phyloP scores from a whole-genome alignment of 2,329 filamentous ascomycete genomes.

The Botrytis fabae region DNA sequence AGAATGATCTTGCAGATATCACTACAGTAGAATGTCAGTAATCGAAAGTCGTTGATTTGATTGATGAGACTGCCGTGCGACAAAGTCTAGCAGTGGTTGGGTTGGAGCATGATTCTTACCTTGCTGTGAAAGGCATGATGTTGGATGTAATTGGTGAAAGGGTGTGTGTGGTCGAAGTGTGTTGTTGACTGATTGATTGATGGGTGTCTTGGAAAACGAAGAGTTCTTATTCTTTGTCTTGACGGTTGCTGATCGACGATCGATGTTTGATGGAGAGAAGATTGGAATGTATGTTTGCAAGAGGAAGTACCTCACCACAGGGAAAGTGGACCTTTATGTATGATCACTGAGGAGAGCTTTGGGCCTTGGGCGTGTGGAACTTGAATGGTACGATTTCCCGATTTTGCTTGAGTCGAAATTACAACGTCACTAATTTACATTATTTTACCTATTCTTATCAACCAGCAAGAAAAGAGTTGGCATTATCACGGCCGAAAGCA shows the following conservation, averaged over 20 bases:
- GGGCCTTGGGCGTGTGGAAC: neutral
- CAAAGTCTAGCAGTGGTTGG: neutral
- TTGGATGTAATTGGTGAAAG: constrained; percentile 17
- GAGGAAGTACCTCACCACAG: neutral
- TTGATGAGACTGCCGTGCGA: neutral
- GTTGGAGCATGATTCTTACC: constrained; percentile 43
- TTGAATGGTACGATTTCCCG: constrained; percentile 11
- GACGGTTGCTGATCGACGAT: neutral
- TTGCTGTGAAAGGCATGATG: constrained; percentile 59
- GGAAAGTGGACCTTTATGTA: constrained; percentile 19
- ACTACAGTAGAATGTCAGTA: constrained; percentile 45
- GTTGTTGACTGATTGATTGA: neutral
- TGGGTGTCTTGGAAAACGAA: neutral
- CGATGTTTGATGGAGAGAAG: neutral
- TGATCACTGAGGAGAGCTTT: neutral
- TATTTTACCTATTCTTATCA: neutral
- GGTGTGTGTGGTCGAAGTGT: neutral
- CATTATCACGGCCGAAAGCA: neutral
- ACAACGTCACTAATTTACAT: constrained; percentile 8
- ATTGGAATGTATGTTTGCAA: constrained; percentile 17
- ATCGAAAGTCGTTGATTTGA: neutral
- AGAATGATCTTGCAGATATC: constrained; percentile 82
- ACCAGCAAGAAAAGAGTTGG: constrained; percentile 10
- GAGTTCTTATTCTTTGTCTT: constrained; percentile 20
- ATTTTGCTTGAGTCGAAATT: neutral